A percentile compares a stretch with the other conserved stretches of the same genome.
Evolutionary conservation across 352 stramenopile species (phyloP).

Genomic region (Elongisporangium prolatum): DNA sequence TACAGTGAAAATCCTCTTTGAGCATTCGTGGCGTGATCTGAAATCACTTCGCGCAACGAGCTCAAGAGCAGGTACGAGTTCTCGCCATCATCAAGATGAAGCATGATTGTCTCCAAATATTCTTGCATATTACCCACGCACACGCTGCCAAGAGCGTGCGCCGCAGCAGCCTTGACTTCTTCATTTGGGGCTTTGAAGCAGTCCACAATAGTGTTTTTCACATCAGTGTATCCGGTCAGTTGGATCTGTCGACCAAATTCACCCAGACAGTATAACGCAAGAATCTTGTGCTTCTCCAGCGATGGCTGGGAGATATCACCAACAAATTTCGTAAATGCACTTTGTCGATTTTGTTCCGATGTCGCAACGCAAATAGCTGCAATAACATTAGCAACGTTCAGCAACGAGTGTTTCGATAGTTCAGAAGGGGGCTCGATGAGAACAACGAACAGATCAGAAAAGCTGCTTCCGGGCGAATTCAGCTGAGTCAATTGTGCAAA

Average conservation of each 20-base stretch:
- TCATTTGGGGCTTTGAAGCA: slow-evolving; percentile 87
- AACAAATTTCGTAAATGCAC: slow-evolving; percentile 73
- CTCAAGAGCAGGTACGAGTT: slow-evolving; percentile 97
- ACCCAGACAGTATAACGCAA: slow-evolving; percentile 93
- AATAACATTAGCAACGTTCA: slow-evolving; percentile 93
- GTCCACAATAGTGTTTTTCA: slow-evolving; percentile 88
- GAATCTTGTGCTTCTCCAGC: slow-evolving; percentile 71
- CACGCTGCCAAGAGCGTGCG: slow-evolving; percentile 94
- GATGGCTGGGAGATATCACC: slow-evolving; percentile 47
- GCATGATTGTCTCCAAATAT: slow-evolving; percentile 91
- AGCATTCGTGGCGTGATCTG: slow-evolving; percentile 65
- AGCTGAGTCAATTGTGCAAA: slow-evolving; percentile 71
- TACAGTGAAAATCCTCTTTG: slow-evolving; percentile 73
- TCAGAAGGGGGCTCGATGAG: slow-evolving; percentile 62
- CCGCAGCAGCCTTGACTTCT: slow-evolving; percentile 95
- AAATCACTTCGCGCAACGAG: slow-evolving; percentile 95
- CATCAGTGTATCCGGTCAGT: slow-evolving; percentile 75
- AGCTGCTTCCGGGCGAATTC: slow-evolving; percentile 51
- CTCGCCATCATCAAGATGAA: slow-evolving; percentile 84
- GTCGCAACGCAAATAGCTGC: slow-evolving; percentile 77
- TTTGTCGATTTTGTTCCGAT: slow-evolving; percentile 48
- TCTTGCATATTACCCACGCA: slow-evolving; percentile 92
- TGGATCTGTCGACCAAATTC: slow-evolving; percentile 94
- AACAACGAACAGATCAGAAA: slow-evolving; percentile 82
- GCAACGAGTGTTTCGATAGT: slow-evolving; percentile 88